Percentiles rank a stretch among this genome's conserved stretches.
Conservation (phyloP, 371 early-diverging fungal genomes). For the Dipsacomyces acuminosporus region DNA sequence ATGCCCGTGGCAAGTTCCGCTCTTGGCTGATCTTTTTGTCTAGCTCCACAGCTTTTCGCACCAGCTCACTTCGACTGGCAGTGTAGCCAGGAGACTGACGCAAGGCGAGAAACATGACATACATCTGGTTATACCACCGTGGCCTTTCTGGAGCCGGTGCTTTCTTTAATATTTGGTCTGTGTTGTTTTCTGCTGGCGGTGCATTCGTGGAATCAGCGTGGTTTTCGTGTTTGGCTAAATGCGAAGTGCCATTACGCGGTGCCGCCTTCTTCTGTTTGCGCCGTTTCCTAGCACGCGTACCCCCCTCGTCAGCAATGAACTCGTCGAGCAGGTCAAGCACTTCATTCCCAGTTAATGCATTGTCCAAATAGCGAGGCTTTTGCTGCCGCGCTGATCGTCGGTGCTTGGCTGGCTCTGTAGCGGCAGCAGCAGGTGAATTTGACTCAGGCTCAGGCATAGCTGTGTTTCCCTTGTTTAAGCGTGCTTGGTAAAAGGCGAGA, state of each 20-base stretch:
- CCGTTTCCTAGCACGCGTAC: conserved; percentile 7
- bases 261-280: conserved; percentile 9
- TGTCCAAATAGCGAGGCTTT: conserved; percentile 34
- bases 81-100: conserved; percentile 61
- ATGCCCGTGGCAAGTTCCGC: conserved; percentile 65
- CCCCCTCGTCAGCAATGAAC: conserved; percentile 19
- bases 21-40: conserved; percentile 69
- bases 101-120: conserved; percentile 72
- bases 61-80: conserved; percentile 64
- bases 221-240: too few species aligned
- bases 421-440: too few species aligned
- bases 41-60: conserved; percentile 64
- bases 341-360: conserved; percentile 37
- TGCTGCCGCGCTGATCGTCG: conserved; percentile 33
- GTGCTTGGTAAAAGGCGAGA: too few species aligned
- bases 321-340: conserved; percentile 41
- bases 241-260: not conserved
- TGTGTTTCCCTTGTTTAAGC: too few species aligned
- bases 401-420: not conserved
- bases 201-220: too few species aligned
- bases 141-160: conserved; percentile 44
- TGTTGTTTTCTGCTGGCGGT: not conserved
- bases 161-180: not conserved
- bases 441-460: too few species aligned
- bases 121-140: conserved; percentile 83